Conservation (phyloP, 225 moss, liverwort and hornwort species). For the Takakia lepidozioides region DNA sequence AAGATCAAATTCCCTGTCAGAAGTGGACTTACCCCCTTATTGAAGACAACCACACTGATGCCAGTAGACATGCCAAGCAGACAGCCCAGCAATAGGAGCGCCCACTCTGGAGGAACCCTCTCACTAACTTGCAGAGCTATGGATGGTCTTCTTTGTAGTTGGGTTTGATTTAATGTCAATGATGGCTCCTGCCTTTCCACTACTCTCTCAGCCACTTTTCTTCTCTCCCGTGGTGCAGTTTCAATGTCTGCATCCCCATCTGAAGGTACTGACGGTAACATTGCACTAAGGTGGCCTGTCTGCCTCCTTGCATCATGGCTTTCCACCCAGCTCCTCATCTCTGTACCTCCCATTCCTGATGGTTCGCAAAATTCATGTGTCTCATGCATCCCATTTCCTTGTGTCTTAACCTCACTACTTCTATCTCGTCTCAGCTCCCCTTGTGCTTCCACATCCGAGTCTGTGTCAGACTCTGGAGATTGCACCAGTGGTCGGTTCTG, state of each 20-base stretch:
- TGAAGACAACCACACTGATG: constrained; percentile 81
- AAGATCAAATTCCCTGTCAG: too few relatives aligned
- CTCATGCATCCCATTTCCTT: background rate
- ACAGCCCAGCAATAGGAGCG: constrained; percentile 83
- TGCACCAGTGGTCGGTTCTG: too few relatives aligned
- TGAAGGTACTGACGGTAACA: too few relatives aligned
- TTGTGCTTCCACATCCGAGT: constrained; percentile 10
- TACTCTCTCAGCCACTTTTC: too few relatives aligned
- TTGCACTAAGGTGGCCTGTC: too few relatives aligned
- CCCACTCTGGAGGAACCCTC: constrained; percentile 88
- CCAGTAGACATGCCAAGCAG: constrained; percentile 80
- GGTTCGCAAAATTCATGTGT: constrained; percentile 1
- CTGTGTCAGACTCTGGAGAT: background rate
- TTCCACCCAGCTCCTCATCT: constrained; percentile 13
- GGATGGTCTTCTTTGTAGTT: constrained; percentile 29
- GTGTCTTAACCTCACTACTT: background rate
- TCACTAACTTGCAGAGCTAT: constrained; percentile 57
- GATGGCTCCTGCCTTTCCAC: constrained; percentile 8
- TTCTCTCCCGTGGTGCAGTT: too few relatives aligned
- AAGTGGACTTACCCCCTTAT: constrained; percentile 64
- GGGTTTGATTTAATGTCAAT: background rate
- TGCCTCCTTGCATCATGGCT: background rate
- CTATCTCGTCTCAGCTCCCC: background rate
- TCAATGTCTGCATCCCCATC: too few relatives aligned
- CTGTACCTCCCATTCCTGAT: background rate